phyloP scores from a whole-genome alignment of 1,139 yeast species.

The Kodamaea anthophila region DNA sequence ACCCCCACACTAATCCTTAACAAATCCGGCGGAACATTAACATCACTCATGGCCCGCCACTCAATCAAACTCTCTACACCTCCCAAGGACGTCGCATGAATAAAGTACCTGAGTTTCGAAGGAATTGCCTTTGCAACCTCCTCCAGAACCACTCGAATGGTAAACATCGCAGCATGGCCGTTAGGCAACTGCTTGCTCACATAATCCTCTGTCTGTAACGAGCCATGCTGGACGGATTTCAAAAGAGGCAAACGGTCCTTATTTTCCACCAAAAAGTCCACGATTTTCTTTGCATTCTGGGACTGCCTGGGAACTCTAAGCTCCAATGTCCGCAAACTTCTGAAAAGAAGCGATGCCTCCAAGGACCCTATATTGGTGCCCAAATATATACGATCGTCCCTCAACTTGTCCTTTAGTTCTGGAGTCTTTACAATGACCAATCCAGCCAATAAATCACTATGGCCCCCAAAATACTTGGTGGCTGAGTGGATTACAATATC shows the following conservation, averaged over 20 bases:
- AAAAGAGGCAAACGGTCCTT: slow-evolving; percentile 42
- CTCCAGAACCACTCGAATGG: slow-evolving; percentile 48
- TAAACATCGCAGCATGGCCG: slow-evolving; percentile 73
- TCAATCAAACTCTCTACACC: slow-evolving; percentile 91
- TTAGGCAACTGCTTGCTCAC: slow-evolving; percentile 58
- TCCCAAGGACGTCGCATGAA: slow-evolving; percentile 89
- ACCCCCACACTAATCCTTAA: slow-evolving; percentile 75
- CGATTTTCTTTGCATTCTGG: slow-evolving; percentile 56
- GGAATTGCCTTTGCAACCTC: slow-evolving; percentile 63
- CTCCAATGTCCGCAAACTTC: slow-evolving; percentile 77
- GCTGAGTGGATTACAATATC: slow-evolving; percentile 86
- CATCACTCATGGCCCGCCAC: slow-evolving; percentile 80
- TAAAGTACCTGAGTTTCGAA: slow-evolving; percentile 58
- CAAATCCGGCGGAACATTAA: slow-evolving; percentile 45
- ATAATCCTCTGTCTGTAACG: slow-evolving; percentile 62
- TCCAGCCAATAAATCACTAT: slow-evolving; percentile 83
- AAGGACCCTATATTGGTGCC: slow-evolving; percentile 78
- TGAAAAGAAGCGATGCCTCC: slow-evolving; percentile 65
- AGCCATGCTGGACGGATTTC: slow-evolving; percentile 57
- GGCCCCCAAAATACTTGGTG: slow-evolving; percentile 89
- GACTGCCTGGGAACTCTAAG: slow-evolving; percentile 65
- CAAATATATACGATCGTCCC: slow-evolving; percentile 55
- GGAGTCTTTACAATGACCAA: slow-evolving; percentile 57
- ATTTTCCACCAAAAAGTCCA: slow-evolving; percentile 49
- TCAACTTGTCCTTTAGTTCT: slow-evolving; percentile 38